Conservation (phyloP, 2,329 filamentous ascomycete species). For the Dryadomyces quercus-mongolicae region DNA sequence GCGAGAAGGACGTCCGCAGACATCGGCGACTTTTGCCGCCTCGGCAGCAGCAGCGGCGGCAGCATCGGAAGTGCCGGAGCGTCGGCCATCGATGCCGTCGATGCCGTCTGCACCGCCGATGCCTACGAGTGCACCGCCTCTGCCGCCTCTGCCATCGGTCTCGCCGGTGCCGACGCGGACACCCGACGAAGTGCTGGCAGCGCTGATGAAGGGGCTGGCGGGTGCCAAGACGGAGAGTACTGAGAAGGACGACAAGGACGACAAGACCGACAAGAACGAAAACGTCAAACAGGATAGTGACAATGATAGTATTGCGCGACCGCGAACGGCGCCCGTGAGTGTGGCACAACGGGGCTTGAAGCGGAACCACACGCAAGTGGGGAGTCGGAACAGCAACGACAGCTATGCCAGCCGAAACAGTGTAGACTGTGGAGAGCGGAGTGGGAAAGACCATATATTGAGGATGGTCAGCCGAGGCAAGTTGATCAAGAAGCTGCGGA, state of each 20-base stretch:
- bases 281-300: neutral
- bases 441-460: neutral
- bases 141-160: no score
- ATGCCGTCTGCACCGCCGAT: neutral
- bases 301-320: no score
- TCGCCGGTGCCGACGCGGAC: neutral
- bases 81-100: slow-evolving; percentile 2
- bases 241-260: neutral
- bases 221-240: no score
- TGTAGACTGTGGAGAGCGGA: neutral
- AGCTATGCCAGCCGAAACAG: neutral
- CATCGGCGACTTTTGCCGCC: neutral
- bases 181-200: neutral
- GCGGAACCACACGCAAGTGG: no score
- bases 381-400: neutral
- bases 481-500: slow-evolving; percentile 40
- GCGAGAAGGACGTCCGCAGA: neutral
- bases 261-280: neutral
- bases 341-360: no score
- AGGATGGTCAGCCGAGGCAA: slow-evolving; percentile 15
- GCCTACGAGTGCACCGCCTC: no score
- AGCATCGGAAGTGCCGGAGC: neutral
- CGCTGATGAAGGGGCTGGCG: neutral
- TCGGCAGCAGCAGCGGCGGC: no score
- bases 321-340: no score